A percentile compares a stretch with the other conserved stretches of the same genome.
Evolutionary conservation across 768 basidiomycete species (phyloP).

Genomic region (Naganishia kalamii): DNA sequence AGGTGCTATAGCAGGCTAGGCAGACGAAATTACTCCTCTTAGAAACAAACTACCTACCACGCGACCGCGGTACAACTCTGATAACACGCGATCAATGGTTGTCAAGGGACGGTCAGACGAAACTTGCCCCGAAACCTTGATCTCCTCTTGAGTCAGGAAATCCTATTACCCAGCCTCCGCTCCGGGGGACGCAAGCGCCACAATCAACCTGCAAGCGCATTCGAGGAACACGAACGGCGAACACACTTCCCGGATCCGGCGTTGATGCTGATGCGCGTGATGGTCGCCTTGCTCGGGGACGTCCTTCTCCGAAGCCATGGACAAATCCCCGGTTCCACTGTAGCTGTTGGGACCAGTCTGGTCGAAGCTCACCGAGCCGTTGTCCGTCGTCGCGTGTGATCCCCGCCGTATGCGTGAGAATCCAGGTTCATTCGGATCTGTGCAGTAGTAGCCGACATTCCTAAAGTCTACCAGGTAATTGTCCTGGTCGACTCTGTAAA

Average conservation of each 20-base stretch:
- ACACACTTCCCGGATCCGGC: slow-evolving; percentile 45
- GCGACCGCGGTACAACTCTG: too few relatives aligned
- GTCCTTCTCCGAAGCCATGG: slow-evolving; percentile 8
- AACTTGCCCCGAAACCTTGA: too few relatives aligned
- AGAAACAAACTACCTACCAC: too few relatives aligned
- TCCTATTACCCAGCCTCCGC: slow-evolving; percentile 1
- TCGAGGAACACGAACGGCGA: slow-evolving; percentile 93
- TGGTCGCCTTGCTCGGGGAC: neutral
- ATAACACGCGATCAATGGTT: too few relatives aligned
- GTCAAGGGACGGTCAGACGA: too few relatives aligned
- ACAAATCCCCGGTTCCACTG: slow-evolving; percentile 5
- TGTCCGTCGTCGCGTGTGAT: slow-evolving; percentile 21
- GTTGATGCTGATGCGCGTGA: slow-evolving; percentile 13
- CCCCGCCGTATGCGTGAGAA: slow-evolving; percentile 67
- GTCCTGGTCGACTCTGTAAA: slow-evolving; percentile 90
- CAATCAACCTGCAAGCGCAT: slow-evolving; percentile 83
- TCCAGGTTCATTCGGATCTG: slow-evolving; percentile 44
- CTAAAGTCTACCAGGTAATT: slow-evolving; percentile 99
- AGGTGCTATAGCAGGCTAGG: too few relatives aligned
- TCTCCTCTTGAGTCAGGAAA: too few relatives aligned
- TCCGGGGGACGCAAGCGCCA: slow-evolving; percentile 64
- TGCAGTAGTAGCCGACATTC: slow-evolving; percentile 81
- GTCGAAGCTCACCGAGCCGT: slow-evolving; percentile 5
- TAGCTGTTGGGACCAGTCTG: neutral
- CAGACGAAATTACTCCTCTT: too few relatives aligned